phyloP scores from a whole-genome alignment of 2,329 filamentous ascomycete genomes.

The Cladosporium sp. region DNA sequence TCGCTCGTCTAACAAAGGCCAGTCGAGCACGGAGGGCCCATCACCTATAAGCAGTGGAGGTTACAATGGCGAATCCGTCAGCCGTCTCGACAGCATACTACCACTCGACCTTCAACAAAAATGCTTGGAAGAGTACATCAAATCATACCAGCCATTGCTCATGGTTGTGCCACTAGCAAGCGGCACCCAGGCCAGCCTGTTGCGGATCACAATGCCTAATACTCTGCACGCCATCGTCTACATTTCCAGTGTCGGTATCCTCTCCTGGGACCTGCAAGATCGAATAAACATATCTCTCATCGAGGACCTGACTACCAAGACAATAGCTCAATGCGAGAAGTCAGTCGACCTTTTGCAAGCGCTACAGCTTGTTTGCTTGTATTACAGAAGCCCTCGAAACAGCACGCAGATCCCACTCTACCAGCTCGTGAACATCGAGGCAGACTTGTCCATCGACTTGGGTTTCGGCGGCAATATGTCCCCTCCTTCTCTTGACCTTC shows the following conservation, averaged over 20 bases:
- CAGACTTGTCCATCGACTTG: conserved; percentile 76
- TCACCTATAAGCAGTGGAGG: background rate
- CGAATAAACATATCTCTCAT: conserved; percentile 67
- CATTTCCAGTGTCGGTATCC: conserved; percentile 50
- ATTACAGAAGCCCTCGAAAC: conserved; percentile 76
- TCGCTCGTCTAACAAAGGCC: conserved; percentile 5
- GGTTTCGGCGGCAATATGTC: conserved; percentile 57
- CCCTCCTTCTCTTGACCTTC: conserved; percentile 2
- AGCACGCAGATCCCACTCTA: conserved; percentile 84
- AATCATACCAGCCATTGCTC: conserved; percentile 24
- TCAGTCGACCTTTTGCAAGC: conserved; percentile 78
- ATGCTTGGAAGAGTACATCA: conserved; percentile 26
- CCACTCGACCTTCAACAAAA: conserved; percentile 24
- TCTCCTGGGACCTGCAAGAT: conserved; percentile 58
- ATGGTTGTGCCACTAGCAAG: conserved; percentile 25
- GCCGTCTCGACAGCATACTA: conserved; percentile 26
- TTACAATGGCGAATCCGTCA: background rate
- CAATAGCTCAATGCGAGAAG: conserved; percentile 73
- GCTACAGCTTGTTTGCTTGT: conserved; percentile 70
- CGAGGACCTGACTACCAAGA: conserved; percentile 67
- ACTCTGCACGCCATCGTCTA: conserved; percentile 60
- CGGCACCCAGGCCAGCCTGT: conserved; percentile 18
- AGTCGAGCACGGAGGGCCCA: conserved; percentile 14
- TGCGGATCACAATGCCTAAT: conserved; percentile 42
- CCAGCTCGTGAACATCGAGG: conserved; percentile 75